phyloP scores from a whole-genome alignment of 768 basidiomycete species.

The Tulasnella calospora region DNA sequence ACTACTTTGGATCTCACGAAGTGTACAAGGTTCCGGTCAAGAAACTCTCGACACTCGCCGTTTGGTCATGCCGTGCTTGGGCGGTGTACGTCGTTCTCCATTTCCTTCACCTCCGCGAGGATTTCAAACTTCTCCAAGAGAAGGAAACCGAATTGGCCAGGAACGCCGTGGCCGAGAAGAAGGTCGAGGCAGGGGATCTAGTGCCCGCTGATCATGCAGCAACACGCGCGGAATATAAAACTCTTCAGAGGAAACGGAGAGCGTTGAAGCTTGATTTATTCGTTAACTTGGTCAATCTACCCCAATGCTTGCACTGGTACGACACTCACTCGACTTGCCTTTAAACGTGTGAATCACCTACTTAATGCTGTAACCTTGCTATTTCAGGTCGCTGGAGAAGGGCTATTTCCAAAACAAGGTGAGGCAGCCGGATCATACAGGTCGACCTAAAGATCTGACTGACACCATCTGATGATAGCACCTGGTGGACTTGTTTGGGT shows the following conservation, averaged over 20 bases:
- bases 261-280: constrained; percentile 67
- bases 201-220: constrained; percentile 16
- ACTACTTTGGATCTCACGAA: constrained; percentile 28
- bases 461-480: constrained; percentile 33
- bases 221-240: constrained; percentile 29
- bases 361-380: neutral
- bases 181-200: neutral
- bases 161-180: constrained; percentile 31
- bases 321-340: constrained; percentile 28
- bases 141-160: constrained; percentile 38
- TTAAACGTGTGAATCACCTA: neutral
- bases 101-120: constrained; percentile 65
- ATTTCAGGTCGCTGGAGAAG: constrained; percentile 58
- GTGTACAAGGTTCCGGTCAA: neutral
- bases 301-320: constrained; percentile 79
- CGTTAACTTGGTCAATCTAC: constrained; percentile 71
- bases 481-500: constrained; percentile 42
- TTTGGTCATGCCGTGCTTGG: constrained; percentile 82
- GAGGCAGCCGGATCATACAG: constrained; percentile 30
- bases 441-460: neutral
- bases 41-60: constrained; percentile 37
- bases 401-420: constrained; percentile 67
- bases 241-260: constrained; percentile 54
- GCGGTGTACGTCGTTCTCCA: constrained; percentile 72
- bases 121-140: constrained; percentile 50